phyloP scores from a whole-genome alignment of 441 rosid genomes.

The Kokia cookei region DNA sequence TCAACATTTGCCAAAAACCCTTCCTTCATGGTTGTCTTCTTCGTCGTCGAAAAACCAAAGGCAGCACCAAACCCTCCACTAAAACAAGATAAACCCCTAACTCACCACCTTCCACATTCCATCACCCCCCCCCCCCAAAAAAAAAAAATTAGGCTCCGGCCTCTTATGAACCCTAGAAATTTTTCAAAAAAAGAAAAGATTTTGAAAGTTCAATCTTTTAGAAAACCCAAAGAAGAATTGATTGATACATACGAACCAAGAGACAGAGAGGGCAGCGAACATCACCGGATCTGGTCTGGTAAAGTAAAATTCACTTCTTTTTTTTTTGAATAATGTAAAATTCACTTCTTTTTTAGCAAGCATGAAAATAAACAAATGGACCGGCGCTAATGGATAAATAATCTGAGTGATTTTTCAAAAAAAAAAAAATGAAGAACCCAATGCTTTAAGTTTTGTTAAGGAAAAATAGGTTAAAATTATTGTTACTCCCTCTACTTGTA shows the following conservation, averaged over 20 bases:
- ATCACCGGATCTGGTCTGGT: conserved; percentile 36
- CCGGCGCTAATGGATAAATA: neutral
- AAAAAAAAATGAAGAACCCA: no score
- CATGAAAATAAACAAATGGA: neutral
- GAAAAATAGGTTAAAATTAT: no score
- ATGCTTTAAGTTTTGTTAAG: no score
- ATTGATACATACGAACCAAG: conserved; percentile 3
- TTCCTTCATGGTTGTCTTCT: conserved; percentile 37
- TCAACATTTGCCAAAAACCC: conserved; percentile 22
- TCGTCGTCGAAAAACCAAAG: conserved; percentile 50
- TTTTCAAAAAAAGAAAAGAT: neutral
- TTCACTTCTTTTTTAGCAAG: neutral
- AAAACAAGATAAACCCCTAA: conserved; percentile 27
- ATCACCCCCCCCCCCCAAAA: neutral
- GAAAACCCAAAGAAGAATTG: conserved; percentile 20
- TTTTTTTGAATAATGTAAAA: neutral
- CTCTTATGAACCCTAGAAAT: conserved; percentile 9
- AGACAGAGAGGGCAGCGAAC: conserved; percentile 4
- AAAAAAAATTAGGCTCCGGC: neutral
- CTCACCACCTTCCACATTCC: conserved; percentile 48
- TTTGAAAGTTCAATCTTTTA: neutral
- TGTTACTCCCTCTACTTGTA: no score
- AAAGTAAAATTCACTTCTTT: neutral
- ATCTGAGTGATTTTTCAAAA: neutral
- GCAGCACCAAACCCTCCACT: conserved; percentile 27